Base-by-base conservation (phyloP, 129 eudicot species). In the Mikania micrantha region DNA sequence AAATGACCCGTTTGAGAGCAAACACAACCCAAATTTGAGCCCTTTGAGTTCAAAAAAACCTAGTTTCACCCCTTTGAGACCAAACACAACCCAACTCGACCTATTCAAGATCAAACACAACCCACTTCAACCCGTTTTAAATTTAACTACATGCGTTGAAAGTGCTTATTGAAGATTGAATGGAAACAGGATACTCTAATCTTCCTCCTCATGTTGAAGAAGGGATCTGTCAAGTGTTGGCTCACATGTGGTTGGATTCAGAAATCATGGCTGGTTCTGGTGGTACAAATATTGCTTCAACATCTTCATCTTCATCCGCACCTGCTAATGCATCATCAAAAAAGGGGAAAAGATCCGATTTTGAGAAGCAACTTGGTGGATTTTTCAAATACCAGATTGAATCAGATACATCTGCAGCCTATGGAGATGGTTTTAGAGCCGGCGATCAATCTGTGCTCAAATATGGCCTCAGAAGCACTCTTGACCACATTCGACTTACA, bases 231-330 rank as follows among this genome's bases (percentile, higher is more conserved):
- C 78, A 72, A 72, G 78, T 78, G 56, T 11, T 78, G 7, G 78
- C 74, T 35, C 78, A 78, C 74, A 65, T 72, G 78, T 78, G 82
- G 82, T 48, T 78, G 42, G 78, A 72, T 48, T 78, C 82, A 0
- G 74, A 72, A 31, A 58, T 72, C 56, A 34, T 72, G 64, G 78
- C 78, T 9, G 74, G 82, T 45, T 72, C 78, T 1, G 56, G 64
- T 35, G 48, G 32, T 25, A 9, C 69, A 28, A 67, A 54, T 49
- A 21, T 57, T 35, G 68, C 82, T 25, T 70, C 79, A 19, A 41
- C 79, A 9, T 75, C 79, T 57, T 67, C 77, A 28, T 78, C 78
- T 17, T 54, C 77, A 65, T 71, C 82, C 9, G 45, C 58, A 25
- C 60, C 77, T 20, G 74, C 45, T 71, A 38, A 63, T 3, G 36